Percentiles rank a stretch among this genome's conserved stretches.
Evolutionary conservation across 176 grass and related monocot species (phyloP).

Genomic region (Oryza longistaminata): DNA sequence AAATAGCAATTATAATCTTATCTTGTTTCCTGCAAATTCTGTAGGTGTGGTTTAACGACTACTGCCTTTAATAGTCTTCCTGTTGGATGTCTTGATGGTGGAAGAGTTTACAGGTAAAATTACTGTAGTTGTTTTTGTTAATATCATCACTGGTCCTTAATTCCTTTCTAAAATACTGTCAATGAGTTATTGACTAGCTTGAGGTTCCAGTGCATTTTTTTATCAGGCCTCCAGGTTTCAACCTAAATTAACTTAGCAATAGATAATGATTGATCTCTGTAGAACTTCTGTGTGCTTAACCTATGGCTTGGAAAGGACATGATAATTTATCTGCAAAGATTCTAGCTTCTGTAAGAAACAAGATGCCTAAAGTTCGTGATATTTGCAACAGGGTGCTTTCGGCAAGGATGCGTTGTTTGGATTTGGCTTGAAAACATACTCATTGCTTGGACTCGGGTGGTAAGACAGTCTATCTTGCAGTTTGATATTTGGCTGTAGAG

Average conservation of each 20-base stretch:
- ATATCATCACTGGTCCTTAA: neutral
- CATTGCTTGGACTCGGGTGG: constrained; percentile 94
- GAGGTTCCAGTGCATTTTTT: neutral
- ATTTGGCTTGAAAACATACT: constrained; percentile 92
- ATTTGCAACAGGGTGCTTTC: constrained; percentile 74
- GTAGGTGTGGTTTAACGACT: constrained; percentile 97
- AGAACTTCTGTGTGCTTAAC: neutral
- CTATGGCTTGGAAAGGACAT: constrained; percentile 9
- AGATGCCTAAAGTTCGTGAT: constrained; percentile 30
- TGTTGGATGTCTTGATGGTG: constrained; percentile 94
- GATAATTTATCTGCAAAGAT: constrained; percentile 9
- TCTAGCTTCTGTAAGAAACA: constrained; percentile 11
- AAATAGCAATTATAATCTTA: constrained; percentile 21
- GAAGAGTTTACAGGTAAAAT: constrained; percentile 88
- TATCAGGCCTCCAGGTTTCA: neutral
- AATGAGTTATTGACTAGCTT: neutral
- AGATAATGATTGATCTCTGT: neutral
- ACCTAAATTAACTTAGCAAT: neutral
- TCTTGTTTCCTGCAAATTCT: constrained; percentile 36
- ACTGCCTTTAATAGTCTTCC: constrained; percentile 99
- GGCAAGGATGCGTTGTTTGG: constrained; percentile 78
- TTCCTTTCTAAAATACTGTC: constrained; percentile 6
- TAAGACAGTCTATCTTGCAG: constrained; percentile 35
- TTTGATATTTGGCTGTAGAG: neutral
- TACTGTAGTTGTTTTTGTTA: neutral